Base-by-base conservation (phyloP, 352 stramenopile species). In the Globisporangium cederbergense region DNA sequence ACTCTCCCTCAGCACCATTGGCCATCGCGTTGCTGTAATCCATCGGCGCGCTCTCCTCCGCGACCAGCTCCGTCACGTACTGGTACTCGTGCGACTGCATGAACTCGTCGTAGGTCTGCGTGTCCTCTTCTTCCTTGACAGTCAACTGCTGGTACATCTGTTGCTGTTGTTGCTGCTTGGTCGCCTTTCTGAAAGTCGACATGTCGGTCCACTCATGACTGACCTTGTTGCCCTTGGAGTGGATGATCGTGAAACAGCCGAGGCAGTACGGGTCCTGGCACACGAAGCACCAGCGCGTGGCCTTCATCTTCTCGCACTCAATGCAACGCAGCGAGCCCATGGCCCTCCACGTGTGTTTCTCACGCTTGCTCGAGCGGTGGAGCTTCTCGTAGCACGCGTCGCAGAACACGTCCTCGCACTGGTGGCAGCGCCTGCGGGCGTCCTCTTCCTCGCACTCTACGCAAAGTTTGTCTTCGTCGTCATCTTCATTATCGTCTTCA, bases 251-350 rank as follows among this genome's bases (percentile, higher is more conserved):
- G 64, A 89, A 95, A 54, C 84, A 93, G 3, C 83, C 83, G 16
- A 93, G 74, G 61, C 83, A 93, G 62, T 93, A 95, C 49, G 82
- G 84, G 51, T 95, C 86, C 51, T 87, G 73, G 62, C 84, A 95
- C 28, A 81, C 72, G 49, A 73, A 77, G 58, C 84, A 93, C 80
- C 78, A 95, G 32, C 83, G 72, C 13, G 86, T 93, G 16, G 84
- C 86, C 49, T 86, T 86, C 77, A 93, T 91, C 63, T 90, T 93
- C 65, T 95, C 86, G 56, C 86, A 93, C 64, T 93, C 84, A 47
- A 93, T 82, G 63, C 86, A 95, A n/a, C 85, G 82, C 38, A 90
- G 69, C 11, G 78, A 74, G 4, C 83, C 83, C 18, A 95, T 86
- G 3, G 81, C 71, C 52, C 81, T 91, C 83, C 85, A 95, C 2